Base-by-base conservation (phyloP, 75 land plant species). In the Adiantum capillusveneris region DNA sequence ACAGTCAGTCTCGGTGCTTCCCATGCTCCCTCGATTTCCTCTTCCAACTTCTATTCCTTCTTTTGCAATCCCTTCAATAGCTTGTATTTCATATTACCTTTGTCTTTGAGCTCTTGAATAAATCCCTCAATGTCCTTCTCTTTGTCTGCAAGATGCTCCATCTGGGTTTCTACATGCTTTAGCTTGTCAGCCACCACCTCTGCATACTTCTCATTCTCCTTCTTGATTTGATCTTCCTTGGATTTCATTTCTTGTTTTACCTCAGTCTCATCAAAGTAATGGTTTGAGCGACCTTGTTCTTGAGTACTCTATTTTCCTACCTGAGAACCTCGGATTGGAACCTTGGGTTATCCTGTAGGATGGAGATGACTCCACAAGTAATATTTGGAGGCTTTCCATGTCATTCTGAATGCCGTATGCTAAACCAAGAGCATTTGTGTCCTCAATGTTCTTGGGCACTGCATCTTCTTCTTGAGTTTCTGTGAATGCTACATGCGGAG, bases 1-100 rank as follows among this genome's bases (percentile, higher is more conserved):
- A n/a, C n/a, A n/a, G n/a, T n/a, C n/a, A n/a, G n/a, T n/a, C n/a
- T n/a, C n/a, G n/a, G n/a, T n/a, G n/a, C n/a, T n/a, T n/a, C n/a
- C n/a, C n/a, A n/a, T n/a, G n/a, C n/a, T 12, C 18, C 28, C 29
- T 53, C 55, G 3, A 53, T 26, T 53, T 53, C 29, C 16, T 53
- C 55, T 46, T 46, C 21, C n/a, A n/a, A 46, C 49, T 20, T 46
- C 29, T 53, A 27, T 53, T 53, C 55, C 28, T 26, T 53, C 14
- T 20, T 46, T 14, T 17, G n/a, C 21, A 46, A 17, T 6, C 49
- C 49, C 21, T 46, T 46, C 49, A 46, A 2, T 26, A 53, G 28
- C 29, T 24, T 26, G 25, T 24, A 13, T 53, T 14, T 53, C 55
- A 53, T 24, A 6, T 3, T 26, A 11, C 2, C 28, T 53, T 53